Evolutionary conservation across 345 rosid species (phyloP).

Genomic region (Brassica cretica): DNA sequence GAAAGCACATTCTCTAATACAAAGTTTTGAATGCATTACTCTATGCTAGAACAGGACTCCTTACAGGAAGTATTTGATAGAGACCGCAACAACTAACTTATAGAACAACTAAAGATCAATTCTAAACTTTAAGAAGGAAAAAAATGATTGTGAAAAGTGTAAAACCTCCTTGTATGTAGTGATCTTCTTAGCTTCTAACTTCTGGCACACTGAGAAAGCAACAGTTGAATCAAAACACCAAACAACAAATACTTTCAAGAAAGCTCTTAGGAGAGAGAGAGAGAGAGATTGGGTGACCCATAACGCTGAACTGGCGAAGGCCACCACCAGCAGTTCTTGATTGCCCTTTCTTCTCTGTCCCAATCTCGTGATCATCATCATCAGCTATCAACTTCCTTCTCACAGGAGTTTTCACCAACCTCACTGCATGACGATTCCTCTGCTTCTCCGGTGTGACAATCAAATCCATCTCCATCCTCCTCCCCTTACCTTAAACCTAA

Average conservation of each 20-base stretch:
- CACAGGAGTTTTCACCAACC: constrained; percentile 32
- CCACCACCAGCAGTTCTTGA: constrained; percentile 47
- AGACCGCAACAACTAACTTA: not conserved
- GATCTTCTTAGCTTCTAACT: constrained; percentile 50
- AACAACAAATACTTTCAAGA: not conserved
- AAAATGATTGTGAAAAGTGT: not conserved
- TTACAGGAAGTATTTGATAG: not conserved
- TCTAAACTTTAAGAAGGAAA: not conserved
- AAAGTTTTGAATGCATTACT: not conserved
- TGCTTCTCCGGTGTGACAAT: constrained; percentile 37
- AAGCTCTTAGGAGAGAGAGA: not conserved
- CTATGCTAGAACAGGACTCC: not conserved
- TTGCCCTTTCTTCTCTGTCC: constrained; percentile 39
- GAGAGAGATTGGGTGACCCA: constrained; percentile 29
- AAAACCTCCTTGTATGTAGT: constrained; percentile 50
- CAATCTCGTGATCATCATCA: constrained; percentile 9
- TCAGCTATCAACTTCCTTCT: constrained; percentile 37
- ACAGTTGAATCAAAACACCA: not conserved
- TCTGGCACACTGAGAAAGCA: constrained; percentile 44
- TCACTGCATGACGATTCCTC: constrained; percentile 16
- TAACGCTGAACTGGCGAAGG: constrained; percentile 46
- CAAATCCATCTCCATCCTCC: constrained; percentile 30
- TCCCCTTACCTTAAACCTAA: not conserved
- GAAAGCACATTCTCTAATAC: not conserved
- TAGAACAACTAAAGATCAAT: not conserved